Base-by-base conservation (phyloP, 371 early-diverging fungal genomes). In the Mucor velutinosus region DNA sequence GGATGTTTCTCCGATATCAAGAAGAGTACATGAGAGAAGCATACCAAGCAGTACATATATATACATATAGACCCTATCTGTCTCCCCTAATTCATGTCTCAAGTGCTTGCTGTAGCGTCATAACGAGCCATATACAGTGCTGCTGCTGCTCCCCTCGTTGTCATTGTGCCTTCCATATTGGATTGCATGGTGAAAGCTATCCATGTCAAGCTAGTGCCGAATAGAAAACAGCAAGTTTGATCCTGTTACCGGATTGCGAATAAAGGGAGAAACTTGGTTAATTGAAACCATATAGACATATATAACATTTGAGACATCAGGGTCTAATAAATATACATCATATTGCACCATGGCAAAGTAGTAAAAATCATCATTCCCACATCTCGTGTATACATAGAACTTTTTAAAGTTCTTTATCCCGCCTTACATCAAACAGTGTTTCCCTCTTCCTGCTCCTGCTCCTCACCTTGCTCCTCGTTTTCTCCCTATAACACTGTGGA, bases 391-490 rank as follows among this genome's bases (percentile, higher is more conserved):
- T 29, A 30, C 53, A 25, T 33, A 7, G 8, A 23, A 29, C 32
- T 59, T 45, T 59, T 45, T 59, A 59, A 45, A 65, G 35, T 45
- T 45, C 47, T 55, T 23, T 53, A 67, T 67, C 67, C 67, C 62
- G 67, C 56, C 62, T 21, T 67, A 61, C 55, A 67, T 61, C 67
- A 66, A 66, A 49, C 67, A 60, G 39, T 57, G 19, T 33, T 62
- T 35, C 29, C 56, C 51, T 53, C 60, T 59, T 45, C 33, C 29
- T 49, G 60, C 14, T 37, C 37, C 37, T 37, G 33, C 33, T 37
- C 37, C 37, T 37, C 37, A 3, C 15, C 14, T 14, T 37, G 37
- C 47, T 47, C 47, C 51, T 51, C 51, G 12, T 12, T 51, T 51
- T 21, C 51, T 51, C 51, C 51, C 51, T 51, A 51, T 33, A 33